Conservation (phyloP, 2,329 filamentous ascomycete species). For the Atkinsonella texensis region DNA sequence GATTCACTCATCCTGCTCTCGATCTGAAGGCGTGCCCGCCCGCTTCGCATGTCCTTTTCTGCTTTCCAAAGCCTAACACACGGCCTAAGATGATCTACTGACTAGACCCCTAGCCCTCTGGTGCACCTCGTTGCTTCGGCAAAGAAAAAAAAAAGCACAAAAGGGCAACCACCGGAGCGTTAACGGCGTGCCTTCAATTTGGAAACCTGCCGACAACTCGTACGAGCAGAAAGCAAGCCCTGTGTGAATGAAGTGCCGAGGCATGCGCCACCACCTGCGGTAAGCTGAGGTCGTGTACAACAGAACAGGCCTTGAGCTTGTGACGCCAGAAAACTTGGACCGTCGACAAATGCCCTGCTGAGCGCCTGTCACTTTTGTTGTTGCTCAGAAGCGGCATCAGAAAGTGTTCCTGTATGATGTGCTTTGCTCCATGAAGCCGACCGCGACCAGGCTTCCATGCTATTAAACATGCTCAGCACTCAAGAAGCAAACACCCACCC, state of each 20-base stretch:
- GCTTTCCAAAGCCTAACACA: background rate
- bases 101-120: background rate
- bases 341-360: too few species aligned
- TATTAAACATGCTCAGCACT: too few species aligned
- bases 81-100: background rate
- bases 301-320: too few species aligned
- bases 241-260: conserved; percentile 2
- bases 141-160: background rate
- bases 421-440: too few species aligned
- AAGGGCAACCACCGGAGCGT: conserved; percentile 2
- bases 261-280: conserved; percentile 1
- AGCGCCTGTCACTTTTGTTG: too few species aligned
- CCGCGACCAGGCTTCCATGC: too few species aligned
- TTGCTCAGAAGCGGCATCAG: too few species aligned
- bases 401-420: too few species aligned
- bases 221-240: too few species aligned
- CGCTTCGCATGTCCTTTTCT: background rate
- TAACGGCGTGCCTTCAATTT: conserved; percentile 1
- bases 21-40: background rate
- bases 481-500: too few species aligned
- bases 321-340: too few species aligned
- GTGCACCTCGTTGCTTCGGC: background rate
- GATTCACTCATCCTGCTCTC: background rate
- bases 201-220: conserved; percentile 2
- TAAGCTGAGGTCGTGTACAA: too few species aligned